Evolutionary conservation across 768 basidiomycete species (phyloP), one percentile per base, ranked within the genome.

Genomic region (Serendipita vermifera): DNA sequence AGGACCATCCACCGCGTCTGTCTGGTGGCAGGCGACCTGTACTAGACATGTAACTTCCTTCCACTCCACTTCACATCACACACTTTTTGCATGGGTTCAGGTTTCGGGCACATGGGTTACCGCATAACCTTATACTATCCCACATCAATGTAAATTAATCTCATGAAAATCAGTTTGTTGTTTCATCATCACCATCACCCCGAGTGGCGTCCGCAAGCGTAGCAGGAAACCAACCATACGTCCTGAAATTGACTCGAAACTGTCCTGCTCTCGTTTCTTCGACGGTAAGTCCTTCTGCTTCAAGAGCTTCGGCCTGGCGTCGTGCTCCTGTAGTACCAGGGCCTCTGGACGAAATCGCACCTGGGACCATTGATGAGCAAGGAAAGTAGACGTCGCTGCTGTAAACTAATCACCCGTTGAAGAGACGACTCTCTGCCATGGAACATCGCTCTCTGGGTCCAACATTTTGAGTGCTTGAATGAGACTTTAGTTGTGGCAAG

Each of bases 231-330:
- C 46, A 51, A 7, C 46, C 46, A 31, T 26, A 22, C 7, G 46
- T 51, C 9, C 22, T 29, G 27, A 51, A 51, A 31, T 31, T 26
- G 1, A 51, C 46, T 51, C 32, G 24, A 29, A 51, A 51, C 29
- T 51, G 57, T 22, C 59, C 59, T 15, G 59, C 31, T 54, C 38
- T 72, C 17, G 79, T 75, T 2, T 68, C 70, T 2, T 64, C 73
- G 17, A 93, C 88, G 53, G 86, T 80, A n/a, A 93, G 77, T 3
- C 86, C 88, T 66, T 93, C 91, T 0, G 78, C 81, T 57, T 82
- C 78, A 13, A 96, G 75, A 2, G 76, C 81, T n/a, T 83, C 80
- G 15, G 79, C 72, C 64, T 96, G 91, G 1, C 79, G 71, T 40
- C 76, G 77, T 0, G 89, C 89, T 2, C 88, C 89, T 36, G 77